phyloP scores from a whole-genome alignment of 768 basidiomycete genomes.

The Mycena metata region DNA sequence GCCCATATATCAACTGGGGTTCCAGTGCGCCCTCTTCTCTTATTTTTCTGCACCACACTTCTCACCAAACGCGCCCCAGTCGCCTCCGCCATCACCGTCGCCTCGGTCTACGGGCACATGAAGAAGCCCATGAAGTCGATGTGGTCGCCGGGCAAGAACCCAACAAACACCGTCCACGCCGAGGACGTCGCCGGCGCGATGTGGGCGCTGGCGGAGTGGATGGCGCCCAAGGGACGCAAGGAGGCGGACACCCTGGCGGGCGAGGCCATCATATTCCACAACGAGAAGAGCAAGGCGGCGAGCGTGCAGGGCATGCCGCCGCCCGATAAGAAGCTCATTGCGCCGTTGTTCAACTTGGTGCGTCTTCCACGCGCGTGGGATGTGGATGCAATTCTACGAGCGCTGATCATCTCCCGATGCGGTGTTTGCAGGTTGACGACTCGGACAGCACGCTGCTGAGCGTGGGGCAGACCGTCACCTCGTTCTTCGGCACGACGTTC shows the following conservation, averaged over 20 bases:
- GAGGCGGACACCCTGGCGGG: constrained; percentile 77
- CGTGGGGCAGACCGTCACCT: constrained; percentile 74
- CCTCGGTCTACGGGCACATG: constrained; percentile 84
- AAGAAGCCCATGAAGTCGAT: constrained; percentile 89
- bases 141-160: constrained; percentile 87
- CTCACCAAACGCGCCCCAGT: constrained; percentile 56
- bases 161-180: constrained; percentile 81
- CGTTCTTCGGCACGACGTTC: constrained; percentile 82
- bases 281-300: constrained; percentile 76
- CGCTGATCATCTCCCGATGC: neutral
- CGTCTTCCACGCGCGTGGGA: neutral
- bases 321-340: constrained; percentile 69
- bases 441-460: constrained; percentile 77
- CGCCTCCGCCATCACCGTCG: constrained; percentile 78
- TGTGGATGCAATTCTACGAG: neutral
- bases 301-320: constrained; percentile 74
- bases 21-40: constrained; percentile 60
- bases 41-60: constrained; percentile 7
- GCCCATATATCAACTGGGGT: constrained; percentile 83
- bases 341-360: constrained; percentile 88
- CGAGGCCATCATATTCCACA: constrained; percentile 74
- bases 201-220: constrained; percentile 87
- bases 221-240: constrained; percentile 70
- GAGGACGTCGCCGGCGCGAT: constrained; percentile 84
- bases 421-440: constrained; percentile 72